phyloP scores from a whole-genome alignment of 2,329 filamentous ascomycete species.

The Colletotrichum sp. region DNA sequence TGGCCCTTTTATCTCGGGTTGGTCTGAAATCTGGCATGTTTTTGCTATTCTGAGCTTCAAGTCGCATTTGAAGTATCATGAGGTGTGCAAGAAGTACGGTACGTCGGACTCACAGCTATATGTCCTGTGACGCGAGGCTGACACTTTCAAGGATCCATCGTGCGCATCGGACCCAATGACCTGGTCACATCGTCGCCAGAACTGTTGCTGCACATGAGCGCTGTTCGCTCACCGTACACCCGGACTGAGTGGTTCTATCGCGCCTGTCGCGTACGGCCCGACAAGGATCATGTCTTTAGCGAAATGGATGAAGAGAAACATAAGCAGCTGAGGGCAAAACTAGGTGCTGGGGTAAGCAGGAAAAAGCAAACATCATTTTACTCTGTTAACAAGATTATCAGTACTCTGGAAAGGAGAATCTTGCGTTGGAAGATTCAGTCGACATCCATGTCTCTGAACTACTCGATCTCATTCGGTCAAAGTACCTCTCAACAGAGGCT shows the following conservation, averaged over 20 bases:
- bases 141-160: slow-evolving; percentile 32
- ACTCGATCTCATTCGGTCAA: slow-evolving; percentile 45
- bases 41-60: slow-evolving; percentile 11
- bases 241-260: slow-evolving; percentile 39
- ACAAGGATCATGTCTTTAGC: slow-evolving; percentile 40
- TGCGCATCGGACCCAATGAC: slow-evolving; percentile 47
- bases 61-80: slow-evolving; percentile 16
- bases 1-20: neutral
- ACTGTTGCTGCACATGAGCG: slow-evolving; percentile 35
- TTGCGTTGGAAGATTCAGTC: slow-evolving; percentile 44
- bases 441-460: slow-evolving; percentile 50
- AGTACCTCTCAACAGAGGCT: slow-evolving; percentile 43
- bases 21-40: slow-evolving; percentile 4
- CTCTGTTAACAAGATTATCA: neutral
- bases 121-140: neutral
- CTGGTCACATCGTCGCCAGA: slow-evolving; percentile 43
- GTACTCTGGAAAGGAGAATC: slow-evolving; percentile 55
- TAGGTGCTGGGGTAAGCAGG: slow-evolving; percentile 37
- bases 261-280: slow-evolving; percentile 38
- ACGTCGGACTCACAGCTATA: neutral
- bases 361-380: neutral
- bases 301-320: slow-evolving; percentile 39
- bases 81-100: slow-evolving; percentile 15
- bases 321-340: slow-evolving; percentile 42
- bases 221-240: slow-evolving; percentile 38